phyloP scores from a whole-genome alignment of 1,139 yeast genomes.

The Blastobotrys aristatus region DNA sequence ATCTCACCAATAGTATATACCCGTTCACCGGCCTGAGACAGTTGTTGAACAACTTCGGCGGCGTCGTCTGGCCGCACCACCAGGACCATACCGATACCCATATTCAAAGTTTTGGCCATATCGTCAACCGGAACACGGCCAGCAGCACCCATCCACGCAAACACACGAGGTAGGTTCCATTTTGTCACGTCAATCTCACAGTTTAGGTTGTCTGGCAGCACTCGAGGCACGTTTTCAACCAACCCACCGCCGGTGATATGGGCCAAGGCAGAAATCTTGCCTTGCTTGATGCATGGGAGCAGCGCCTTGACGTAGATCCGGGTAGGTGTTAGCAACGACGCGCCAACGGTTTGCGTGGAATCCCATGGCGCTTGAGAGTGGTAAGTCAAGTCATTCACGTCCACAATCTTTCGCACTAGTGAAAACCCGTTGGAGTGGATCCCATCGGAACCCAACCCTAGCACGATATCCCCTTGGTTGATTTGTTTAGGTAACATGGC shows the following conservation, averaged over 20 bases:
- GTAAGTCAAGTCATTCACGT: constrained; percentile 63
- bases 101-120: constrained; percentile 82
- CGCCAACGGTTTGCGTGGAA: constrained; percentile 67
- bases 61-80: constrained; percentile 65
- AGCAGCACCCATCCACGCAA: constrained; percentile 88
- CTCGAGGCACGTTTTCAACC: constrained; percentile 93
- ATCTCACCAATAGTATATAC: constrained; percentile 78
- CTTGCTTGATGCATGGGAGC: constrained; percentile 65
- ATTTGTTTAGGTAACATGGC: constrained; percentile 73
- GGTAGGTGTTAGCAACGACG: constrained; percentile 83
- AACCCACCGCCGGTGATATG: constrained; percentile 99
- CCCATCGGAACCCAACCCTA: constrained; percentile 89
- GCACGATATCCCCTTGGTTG: constrained; percentile 71
- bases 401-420: constrained; percentile 89
- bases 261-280: constrained; percentile 77
- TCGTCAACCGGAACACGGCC: constrained; percentile 88
- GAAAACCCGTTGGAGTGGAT: constrained; percentile 97
- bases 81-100: constrained; percentile 96
- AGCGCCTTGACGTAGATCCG: constrained; percentile 91
- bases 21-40: constrained; percentile 64
- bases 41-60: constrained; percentile 47
- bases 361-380: constrained; percentile 84
- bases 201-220: constrained; percentile 72
- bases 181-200: constrained; percentile 73
- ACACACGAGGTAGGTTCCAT: constrained; percentile 84